Conservation (phyloP, 768 basidiomycete species). For the Termitomyces titanicus region DNA sequence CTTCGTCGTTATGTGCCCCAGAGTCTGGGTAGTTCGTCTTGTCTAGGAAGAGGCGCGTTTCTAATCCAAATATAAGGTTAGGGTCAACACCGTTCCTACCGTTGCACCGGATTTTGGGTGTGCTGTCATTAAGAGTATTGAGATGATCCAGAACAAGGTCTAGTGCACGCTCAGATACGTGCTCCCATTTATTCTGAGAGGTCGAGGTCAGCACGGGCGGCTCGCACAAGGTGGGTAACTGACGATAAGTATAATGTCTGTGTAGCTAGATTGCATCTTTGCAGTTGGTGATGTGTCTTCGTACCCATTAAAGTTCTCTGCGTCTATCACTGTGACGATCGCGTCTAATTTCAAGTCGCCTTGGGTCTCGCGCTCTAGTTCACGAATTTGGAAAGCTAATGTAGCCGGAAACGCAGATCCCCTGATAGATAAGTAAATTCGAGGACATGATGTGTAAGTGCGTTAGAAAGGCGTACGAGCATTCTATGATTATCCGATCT, state of each 20-base stretch:
- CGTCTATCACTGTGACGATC: conserved; percentile 88
- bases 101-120: conserved; percentile 76
- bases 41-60: conserved; percentile 69
- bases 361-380: conserved; percentile 74
- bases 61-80: conserved; percentile 81
- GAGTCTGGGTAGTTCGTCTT: conserved; percentile 16
- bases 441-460: neutral
- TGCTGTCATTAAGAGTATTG: conserved; percentile 83
- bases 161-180: conserved; percentile 70
- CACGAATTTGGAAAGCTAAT: conserved; percentile 89
- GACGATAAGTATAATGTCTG: conserved; percentile 85
- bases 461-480: conserved; percentile 59
- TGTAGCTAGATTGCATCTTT: conserved; percentile 93
- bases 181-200: conserved; percentile 85
- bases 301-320: conserved; percentile 90
- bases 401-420: conserved; percentile 97
- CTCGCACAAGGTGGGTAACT: conserved; percentile 21
- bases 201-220: neutral
- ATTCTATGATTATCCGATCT: conserved; percentile 93
- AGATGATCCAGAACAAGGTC: conserved; percentile 87
- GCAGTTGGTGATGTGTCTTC: conserved; percentile 92
- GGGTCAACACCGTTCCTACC: conserved; percentile 70
- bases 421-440: conserved; percentile 31
- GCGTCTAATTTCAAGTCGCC: conserved; percentile 82
- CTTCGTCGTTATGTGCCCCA: conserved; percentile 69